phyloP scores from a whole-genome alignment of 2,329 filamentous ascomycete genomes.

The Monilinia fructicola region DNA sequence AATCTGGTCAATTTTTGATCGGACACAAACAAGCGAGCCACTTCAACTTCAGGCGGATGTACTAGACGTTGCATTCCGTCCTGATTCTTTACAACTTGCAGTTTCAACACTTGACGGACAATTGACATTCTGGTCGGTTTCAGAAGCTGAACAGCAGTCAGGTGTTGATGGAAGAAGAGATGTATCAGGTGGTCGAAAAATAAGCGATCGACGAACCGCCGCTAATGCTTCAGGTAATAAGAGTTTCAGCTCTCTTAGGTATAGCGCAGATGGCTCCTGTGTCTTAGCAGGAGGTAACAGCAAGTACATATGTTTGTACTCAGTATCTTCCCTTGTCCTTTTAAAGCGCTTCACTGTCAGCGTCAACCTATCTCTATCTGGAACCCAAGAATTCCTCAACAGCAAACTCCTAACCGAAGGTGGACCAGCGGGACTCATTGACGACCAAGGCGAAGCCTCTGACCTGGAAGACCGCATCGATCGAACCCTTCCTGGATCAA shows the following conservation, averaged over 20 bases:
- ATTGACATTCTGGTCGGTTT: slow-evolving; percentile 90
- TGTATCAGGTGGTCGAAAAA: slow-evolving; percentile 85
- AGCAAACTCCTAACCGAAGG: slow-evolving; percentile 89
- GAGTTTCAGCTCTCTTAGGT: slow-evolving; percentile 81
- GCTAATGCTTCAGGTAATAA: slow-evolving; percentile 91
- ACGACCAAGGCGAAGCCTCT: slow-evolving; percentile 83
- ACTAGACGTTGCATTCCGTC: slow-evolving; percentile 79
- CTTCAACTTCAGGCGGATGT: slow-evolving; percentile 91
- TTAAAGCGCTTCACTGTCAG: slow-evolving; percentile 95
- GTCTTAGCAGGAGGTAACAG: slow-evolving; percentile 90
- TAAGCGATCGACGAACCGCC: slow-evolving; percentile 84
- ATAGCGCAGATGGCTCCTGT: slow-evolving; percentile 90
- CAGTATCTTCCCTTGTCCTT: slow-evolving; percentile 86
- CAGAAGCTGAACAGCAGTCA: slow-evolving; percentile 80
- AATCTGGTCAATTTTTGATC: slow-evolving; percentile 92
- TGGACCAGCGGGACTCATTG: slow-evolving; percentile 79
- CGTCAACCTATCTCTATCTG: slow-evolving; percentile 90
- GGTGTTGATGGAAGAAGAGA: slow-evolving; percentile 89
- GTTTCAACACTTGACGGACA: slow-evolving; percentile 93
- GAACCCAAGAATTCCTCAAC: slow-evolving; percentile 96
- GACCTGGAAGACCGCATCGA: slow-evolving; percentile 86
- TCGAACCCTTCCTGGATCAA: slow-evolving; percentile 76
- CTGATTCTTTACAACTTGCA: slow-evolving; percentile 87
- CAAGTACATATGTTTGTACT: slow-evolving; percentile 98
- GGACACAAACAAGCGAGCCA: slow-evolving; percentile 93